These are phyloP conservation scores for Kodamaea ohmeri DNA, from an alignment of 1,139 yeast species.

Conservation along the genomic window DNA sequence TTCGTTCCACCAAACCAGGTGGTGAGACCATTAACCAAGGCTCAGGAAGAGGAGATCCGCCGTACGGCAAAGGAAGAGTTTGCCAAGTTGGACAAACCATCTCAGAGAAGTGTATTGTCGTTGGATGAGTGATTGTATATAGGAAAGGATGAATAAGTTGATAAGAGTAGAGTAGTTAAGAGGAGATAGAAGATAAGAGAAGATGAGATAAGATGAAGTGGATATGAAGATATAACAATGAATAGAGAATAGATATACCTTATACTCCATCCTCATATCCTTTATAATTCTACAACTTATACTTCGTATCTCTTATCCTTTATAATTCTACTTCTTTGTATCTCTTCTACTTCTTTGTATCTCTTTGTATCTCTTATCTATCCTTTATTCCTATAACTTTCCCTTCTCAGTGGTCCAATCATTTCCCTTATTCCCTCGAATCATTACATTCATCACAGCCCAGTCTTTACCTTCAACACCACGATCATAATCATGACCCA, in stretches of 20 bases:
- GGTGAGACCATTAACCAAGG: conserved; percentile 66
- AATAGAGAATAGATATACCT: too few relatives aligned
- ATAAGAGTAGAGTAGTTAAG: not conserved
- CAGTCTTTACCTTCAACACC: conserved; percentile 44
- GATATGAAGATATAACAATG: too few relatives aligned
- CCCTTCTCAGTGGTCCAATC: conserved; percentile 12
- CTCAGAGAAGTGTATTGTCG: conserved; percentile 60
- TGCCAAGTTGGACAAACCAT: conserved; percentile 53
- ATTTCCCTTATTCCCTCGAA: conserved; percentile 35
- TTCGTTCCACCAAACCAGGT: conserved; percentile 84
- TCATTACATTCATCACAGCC: conserved; percentile 59
- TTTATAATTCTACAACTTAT: too few relatives aligned
- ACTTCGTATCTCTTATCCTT: too few relatives aligned
- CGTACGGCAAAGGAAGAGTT: conserved; percentile 41
- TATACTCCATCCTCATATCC: too few relatives aligned
- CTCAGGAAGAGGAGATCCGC: conserved; percentile 50
- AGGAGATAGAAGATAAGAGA: not conserved
- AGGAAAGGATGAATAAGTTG: not conserved
- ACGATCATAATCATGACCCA: conserved; percentile 39
- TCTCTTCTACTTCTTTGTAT: too few relatives aligned
- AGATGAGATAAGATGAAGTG: not conserved
- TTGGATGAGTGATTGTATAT: conserved; percentile 44
- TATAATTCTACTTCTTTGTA: too few relatives aligned
- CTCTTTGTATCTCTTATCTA: not conserved
- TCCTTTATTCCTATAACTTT: conserved; percentile 10